Evolutionary conservation across 768 basidiomycete species (phyloP).

Genomic region (Phlegmacium glaucopus): DNA sequence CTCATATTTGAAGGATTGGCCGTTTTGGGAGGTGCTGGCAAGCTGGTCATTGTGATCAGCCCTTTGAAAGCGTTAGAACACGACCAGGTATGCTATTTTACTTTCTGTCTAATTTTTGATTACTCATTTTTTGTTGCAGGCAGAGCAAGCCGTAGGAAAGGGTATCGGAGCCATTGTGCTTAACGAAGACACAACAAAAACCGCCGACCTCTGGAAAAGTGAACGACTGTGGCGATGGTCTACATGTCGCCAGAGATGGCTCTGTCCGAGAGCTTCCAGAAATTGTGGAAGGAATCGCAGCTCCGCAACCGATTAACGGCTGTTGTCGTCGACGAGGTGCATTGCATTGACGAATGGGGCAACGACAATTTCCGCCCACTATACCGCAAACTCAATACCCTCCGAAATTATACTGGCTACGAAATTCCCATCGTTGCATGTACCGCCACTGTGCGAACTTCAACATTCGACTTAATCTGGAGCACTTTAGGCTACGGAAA

Average conservation of each 20-base stretch:
- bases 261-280: constrained; percentile 18
- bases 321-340: constrained; percentile 29
- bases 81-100: no score
- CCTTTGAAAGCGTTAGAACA: not conserved
- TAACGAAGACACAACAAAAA: constrained; percentile 23
- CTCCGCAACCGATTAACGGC: constrained; percentile 22
- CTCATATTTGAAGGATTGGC: no score
- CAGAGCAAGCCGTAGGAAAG: constrained; percentile 30
- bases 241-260: constrained; percentile 25
- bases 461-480: constrained; percentile 26
- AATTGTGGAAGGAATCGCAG: constrained; percentile 24
- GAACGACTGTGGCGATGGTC: constrained; percentile 11
- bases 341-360: constrained; percentile 32
- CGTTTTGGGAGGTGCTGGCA: not conserved
- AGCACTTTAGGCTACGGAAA: constrained; percentile 19
- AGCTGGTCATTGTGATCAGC: not conserved
- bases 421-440: constrained; percentile 26
- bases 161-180: constrained; percentile 1
- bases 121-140: no score
- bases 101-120: no score
- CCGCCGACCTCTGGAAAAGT: constrained; percentile 13
- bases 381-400: constrained; percentile 18
- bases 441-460: constrained; percentile 21
- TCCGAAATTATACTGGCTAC: constrained; percentile 20
- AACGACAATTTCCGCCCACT: constrained; percentile 20